These are phyloP conservation scores for Rhizopogon roseolus DNA, from an alignment of 768 basidiomycete species.

Conservation along the genomic window DNA sequence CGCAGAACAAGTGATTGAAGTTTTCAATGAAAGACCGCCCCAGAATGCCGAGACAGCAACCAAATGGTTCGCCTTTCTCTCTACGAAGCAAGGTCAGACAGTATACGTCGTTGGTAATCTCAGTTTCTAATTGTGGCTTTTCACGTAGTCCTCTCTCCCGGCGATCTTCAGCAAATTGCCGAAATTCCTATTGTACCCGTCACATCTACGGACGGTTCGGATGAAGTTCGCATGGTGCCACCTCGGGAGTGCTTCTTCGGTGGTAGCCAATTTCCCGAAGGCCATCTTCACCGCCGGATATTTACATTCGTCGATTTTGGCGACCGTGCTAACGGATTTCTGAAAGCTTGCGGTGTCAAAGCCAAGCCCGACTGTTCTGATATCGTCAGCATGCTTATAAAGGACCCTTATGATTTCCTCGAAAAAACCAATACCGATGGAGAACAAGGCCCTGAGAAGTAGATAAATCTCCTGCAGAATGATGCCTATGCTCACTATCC, in stretches of 20 bases:
- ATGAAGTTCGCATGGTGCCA: conserved; percentile 33
- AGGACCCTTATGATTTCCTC: conserved; percentile 63
- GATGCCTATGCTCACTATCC: not conserved
- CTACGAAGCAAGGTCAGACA: conserved; percentile 46
- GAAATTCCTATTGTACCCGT: conserved; percentile 61
- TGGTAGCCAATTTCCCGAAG: conserved; percentile 20
- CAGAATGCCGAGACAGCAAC: conserved; percentile 42
- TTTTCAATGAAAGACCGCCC: conserved; percentile 52
- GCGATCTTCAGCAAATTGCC: conserved; percentile 51
- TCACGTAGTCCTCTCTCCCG: conserved; percentile 45
- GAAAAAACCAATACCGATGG: conserved; percentile 56
- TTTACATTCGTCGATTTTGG: conserved; percentile 88
- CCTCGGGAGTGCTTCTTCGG: conserved; percentile 64
- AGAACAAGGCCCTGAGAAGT: conserved; percentile 46
- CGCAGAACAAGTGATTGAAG: conserved; percentile 44
- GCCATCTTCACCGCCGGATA: conserved; percentile 65
- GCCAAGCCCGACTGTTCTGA: conserved; percentile 79
- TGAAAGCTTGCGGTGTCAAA: conserved; percentile 80
- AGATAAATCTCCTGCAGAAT: conserved; percentile 14
- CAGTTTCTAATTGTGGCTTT: not conserved
- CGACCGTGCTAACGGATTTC: conserved; percentile 66
- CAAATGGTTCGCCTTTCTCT: conserved; percentile 59
- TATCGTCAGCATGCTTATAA: conserved; percentile 59
- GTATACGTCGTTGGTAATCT: not conserved
- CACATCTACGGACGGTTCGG: conserved; percentile 5